These are phyloP conservation scores for Colletotrichum agaves DNA, from an alignment of 2,329 filamentous ascomycete genomes.

Conservation along the genomic window DNA sequence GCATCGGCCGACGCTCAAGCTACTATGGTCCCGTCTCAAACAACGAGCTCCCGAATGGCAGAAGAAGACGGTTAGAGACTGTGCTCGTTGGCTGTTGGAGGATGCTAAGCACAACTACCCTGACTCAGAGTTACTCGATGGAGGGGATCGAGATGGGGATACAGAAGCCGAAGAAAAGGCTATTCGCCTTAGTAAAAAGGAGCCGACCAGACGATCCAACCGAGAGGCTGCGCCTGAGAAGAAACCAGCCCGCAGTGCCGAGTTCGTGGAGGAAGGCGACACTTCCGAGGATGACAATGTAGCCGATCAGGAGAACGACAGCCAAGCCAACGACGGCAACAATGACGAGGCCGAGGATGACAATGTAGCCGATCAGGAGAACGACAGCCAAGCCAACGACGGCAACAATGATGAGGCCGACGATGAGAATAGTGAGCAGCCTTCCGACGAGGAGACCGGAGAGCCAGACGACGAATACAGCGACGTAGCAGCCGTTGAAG, in stretches of 20 bases:
- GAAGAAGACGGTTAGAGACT: slow-evolving; percentile 47
- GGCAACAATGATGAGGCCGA: neutral
- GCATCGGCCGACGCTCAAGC: slow-evolving; percentile 49
- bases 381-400: neutral
- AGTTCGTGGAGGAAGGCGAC: slow-evolving; percentile 12
- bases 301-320: neutral
- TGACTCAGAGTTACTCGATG: slow-evolving; percentile 7
- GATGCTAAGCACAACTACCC: slow-evolving; percentile 42
- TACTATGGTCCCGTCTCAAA: slow-evolving; percentile 54
- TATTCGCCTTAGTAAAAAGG: neutral
- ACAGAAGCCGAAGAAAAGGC: slow-evolving; percentile 15
- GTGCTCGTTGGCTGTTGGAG: slow-evolving; percentile 49
- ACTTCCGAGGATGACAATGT: neutral
- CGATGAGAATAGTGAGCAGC: neutral
- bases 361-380: neutral
- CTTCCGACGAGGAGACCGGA: neutral
- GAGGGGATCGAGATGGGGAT: slow-evolving; percentile 14
- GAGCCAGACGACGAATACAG: neutral
- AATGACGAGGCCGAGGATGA: neutral
- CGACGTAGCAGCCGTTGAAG: neutral
- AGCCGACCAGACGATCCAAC: too few relatives aligned
- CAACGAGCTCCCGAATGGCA: slow-evolving; percentile 47
- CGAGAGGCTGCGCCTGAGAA: neutral
- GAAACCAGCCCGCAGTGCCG: slow-evolving; percentile 10
- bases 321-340: neutral